Evolutionary conservation across 1,139 yeast genomes (phyloP).

Genomic region (Geotrichum klebahnii): DNA sequence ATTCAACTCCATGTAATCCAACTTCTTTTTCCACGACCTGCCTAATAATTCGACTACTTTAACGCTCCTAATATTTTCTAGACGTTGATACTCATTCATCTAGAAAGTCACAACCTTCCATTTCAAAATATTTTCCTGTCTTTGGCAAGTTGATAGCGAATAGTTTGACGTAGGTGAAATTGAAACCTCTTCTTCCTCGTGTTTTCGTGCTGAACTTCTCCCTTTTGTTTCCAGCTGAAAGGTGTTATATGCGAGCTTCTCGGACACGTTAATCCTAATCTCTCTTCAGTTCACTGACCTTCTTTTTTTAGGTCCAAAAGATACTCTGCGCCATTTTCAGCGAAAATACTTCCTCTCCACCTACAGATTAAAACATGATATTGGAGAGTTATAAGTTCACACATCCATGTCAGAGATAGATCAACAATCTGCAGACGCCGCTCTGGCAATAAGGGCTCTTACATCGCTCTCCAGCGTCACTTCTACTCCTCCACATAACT

Average conservation of each 20-base stretch:
- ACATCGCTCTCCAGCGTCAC: constrained; percentile 15
- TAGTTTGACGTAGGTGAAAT: background rate
- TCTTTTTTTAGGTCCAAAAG: constrained; percentile 4
- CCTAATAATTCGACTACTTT: too few relatives aligned
- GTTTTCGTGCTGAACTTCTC: background rate
- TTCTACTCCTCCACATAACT: constrained; percentile 7
- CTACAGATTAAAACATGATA: constrained; percentile 14
- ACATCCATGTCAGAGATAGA: constrained; percentile 23
- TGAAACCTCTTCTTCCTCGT: background rate
- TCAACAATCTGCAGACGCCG: constrained; percentile 18
- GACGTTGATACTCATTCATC: too few relatives aligned
- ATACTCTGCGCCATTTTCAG: constrained; percentile 9
- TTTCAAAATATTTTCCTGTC: background rate
- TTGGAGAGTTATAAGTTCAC: constrained; percentile 6
- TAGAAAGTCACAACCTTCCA: background rate
- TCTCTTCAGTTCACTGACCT: background rate
- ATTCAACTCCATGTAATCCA: background rate
- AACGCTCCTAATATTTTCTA: too few relatives aligned
- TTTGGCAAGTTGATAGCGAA: constrained; percentile 14
- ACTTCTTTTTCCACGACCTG: background rate
- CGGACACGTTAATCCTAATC: too few relatives aligned
- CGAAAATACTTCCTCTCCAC: constrained; percentile 3
- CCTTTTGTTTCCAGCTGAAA: background rate
- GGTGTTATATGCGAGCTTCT: too few relatives aligned
- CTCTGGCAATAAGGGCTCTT: constrained; percentile 18